Conservation (phyloP, 331 rosid genomes). For the Malus hybrid region DNA sequence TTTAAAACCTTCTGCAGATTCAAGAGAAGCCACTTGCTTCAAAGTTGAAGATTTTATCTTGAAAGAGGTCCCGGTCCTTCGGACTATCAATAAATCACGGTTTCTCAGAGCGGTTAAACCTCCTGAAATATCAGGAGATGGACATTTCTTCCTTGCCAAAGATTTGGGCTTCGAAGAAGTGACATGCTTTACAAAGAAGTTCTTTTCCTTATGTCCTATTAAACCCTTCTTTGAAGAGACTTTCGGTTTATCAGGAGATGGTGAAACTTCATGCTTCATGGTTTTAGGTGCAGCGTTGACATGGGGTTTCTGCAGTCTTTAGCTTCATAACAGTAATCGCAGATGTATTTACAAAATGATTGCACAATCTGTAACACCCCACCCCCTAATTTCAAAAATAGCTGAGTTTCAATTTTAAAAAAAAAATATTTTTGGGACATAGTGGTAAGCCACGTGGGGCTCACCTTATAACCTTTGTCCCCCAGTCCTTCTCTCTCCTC, state of each 20-base stretch:
- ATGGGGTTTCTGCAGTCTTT: background rate
- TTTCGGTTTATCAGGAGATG: conserved; percentile 16
- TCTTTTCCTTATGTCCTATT: conserved; percentile 22
- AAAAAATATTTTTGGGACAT: no score
- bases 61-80: conserved; percentile 17
- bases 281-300: conserved; percentile 7
- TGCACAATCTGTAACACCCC: no score
- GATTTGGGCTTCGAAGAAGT: conserved; percentile 29
- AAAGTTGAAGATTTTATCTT: conserved; percentile 20
- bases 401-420: no score
- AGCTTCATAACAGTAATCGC: no score
- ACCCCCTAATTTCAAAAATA: no score
- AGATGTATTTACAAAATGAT: no score
- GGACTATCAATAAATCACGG: background rate
- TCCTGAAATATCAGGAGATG: conserved; percentile 25
- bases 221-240: conserved; percentile 24
- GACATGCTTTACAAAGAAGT: conserved; percentile 24
- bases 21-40: conserved; percentile 30
- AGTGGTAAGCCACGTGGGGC: no score
- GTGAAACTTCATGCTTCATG: conserved; percentile 26
- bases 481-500: no score
- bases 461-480: no score
- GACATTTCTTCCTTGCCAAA: conserved; percentile 19
- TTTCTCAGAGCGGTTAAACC: conserved; percentile 6
- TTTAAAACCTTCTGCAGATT: conserved; percentile 18